Conservation (phyloP, 2,329 filamentous ascomycete species). For the Epichloe scottii region DNA sequence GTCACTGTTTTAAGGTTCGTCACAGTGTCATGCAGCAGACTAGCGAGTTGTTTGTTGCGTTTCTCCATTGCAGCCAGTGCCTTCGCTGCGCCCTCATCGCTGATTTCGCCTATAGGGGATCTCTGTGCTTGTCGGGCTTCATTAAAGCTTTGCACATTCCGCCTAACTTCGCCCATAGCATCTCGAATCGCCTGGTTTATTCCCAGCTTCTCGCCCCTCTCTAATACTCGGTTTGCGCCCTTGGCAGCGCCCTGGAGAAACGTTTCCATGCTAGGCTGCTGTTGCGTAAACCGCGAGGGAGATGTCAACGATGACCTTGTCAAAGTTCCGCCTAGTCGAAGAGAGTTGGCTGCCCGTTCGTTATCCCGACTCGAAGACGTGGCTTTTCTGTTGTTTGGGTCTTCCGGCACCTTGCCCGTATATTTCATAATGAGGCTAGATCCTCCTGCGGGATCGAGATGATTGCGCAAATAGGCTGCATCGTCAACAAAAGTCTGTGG, state of each 20-base stretch:
- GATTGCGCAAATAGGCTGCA: constrained; percentile 59
- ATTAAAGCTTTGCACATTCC: constrained; percentile 59
- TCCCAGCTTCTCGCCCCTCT: constrained; percentile 62
- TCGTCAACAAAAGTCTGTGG: constrained; percentile 78
- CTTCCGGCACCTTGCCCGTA: constrained; percentile 42
- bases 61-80: constrained; percentile 43
- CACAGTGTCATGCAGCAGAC: constrained; percentile 56
- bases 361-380: constrained; percentile 21
- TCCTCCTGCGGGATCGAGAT: constrained; percentile 51
- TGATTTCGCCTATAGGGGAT: constrained; percentile 22
- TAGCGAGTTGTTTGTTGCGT: constrained; percentile 54
- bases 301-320: constrained; percentile 33
- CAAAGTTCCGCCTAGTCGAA: constrained; percentile 30
- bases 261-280: constrained; percentile 51
- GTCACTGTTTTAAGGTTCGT: constrained; percentile 49
- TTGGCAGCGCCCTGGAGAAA: constrained; percentile 67
- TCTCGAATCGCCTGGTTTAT: constrained; percentile 74
- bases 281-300: constrained; percentile 38
- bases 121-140: constrained; percentile 35
- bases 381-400: not conserved
- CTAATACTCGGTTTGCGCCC: constrained; percentile 60
- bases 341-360: constrained; percentile 19
- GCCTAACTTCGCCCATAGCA: constrained; percentile 65
- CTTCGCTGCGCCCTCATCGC: constrained; percentile 20
- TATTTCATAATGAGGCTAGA: constrained; percentile 58